A percentile compares a stretch with the other conserved stretches of the same genome.
Conservation (phyloP, 2,329 filamentous ascomycete species). For the Talaromyces albobiverticillius region DNA sequence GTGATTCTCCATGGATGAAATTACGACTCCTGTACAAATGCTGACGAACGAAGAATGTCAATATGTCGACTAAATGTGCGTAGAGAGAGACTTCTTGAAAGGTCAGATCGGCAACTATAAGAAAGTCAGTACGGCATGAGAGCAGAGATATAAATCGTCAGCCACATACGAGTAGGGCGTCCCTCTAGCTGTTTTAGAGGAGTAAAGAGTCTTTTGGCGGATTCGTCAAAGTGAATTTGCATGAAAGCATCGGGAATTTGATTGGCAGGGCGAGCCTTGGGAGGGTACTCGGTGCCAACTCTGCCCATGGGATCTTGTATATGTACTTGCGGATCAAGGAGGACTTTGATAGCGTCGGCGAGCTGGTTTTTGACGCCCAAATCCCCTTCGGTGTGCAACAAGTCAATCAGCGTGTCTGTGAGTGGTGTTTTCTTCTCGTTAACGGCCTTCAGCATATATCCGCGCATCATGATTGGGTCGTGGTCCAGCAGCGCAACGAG, state of each 20-base stretch:
- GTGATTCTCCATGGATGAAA: conserved; percentile 77
- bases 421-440: conserved; percentile 80
- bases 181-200: conserved; percentile 78
- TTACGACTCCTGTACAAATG: conserved; percentile 83
- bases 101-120: conserved; percentile 64
- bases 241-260: conserved; percentile 84
- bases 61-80: conserved; percentile 84
- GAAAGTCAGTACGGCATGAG: conserved; percentile 13
- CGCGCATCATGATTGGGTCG: conserved; percentile 89
- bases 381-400: conserved; percentile 87
- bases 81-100: conserved; percentile 88
- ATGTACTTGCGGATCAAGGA: conserved; percentile 71
- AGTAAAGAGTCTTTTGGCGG: conserved; percentile 79
- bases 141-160: background rate
- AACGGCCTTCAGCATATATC: conserved; percentile 88
- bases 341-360: conserved; percentile 89
- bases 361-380: conserved; percentile 94
- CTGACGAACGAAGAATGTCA: conserved; percentile 90
- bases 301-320: conserved; percentile 58
- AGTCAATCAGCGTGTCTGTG: conserved; percentile 88
- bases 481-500: conserved; percentile 93
- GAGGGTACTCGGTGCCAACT: conserved; percentile 65
- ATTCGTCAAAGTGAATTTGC: conserved; percentile 83
- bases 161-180: conserved; percentile 51
- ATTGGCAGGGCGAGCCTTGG: conserved; percentile 62